These are phyloP conservation scores for Mucor circinelloides DNA, from an alignment of 371 early-diverging fungal species.

Conservation along the genomic window DNA sequence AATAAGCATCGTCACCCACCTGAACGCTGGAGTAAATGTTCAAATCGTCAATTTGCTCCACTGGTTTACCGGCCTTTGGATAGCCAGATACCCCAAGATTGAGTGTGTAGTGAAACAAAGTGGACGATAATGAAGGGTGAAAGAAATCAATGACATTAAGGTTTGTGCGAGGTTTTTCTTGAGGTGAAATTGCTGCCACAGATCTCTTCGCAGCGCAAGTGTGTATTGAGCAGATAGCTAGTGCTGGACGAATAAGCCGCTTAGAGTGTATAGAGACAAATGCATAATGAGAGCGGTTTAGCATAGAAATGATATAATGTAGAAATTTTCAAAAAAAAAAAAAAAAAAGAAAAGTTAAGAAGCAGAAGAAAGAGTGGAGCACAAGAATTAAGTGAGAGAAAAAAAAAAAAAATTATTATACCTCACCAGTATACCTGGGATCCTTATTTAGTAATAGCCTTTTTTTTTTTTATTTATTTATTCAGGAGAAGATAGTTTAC, in stretches of 20 bases:
- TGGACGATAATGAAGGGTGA: constrained; percentile 38
- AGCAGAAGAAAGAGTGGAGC: background rate
- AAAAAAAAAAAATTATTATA: background rate
- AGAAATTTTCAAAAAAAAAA: background rate
- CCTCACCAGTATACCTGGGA: background rate
- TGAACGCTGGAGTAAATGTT: constrained; percentile 77
- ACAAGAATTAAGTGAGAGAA: background rate
- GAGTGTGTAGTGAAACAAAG: constrained; percentile 57
- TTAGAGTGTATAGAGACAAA: background rate
- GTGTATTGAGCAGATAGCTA: background rate
- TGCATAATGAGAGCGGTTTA: background rate
- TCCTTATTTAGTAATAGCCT: background rate
- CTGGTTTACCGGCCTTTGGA: constrained; percentile 61
- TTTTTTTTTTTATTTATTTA: background rate
- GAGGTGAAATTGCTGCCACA: constrained; percentile 31
- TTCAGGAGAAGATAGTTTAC: constrained; percentile 22
- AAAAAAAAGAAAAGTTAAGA: background rate
- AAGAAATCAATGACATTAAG: constrained; percentile 51
- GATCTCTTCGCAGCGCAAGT: constrained; percentile 18
- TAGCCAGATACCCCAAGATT: constrained; percentile 79
- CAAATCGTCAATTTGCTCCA: constrained; percentile 53
- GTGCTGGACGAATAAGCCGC: background rate
- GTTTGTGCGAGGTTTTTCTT: constrained; percentile 31
- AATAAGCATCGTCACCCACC: constrained; percentile 86
- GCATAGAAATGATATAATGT: background rate